Evolutionary conservation across 108 stramenopile species (phyloP).

Genomic region (Skeletonema potamos): DNA sequence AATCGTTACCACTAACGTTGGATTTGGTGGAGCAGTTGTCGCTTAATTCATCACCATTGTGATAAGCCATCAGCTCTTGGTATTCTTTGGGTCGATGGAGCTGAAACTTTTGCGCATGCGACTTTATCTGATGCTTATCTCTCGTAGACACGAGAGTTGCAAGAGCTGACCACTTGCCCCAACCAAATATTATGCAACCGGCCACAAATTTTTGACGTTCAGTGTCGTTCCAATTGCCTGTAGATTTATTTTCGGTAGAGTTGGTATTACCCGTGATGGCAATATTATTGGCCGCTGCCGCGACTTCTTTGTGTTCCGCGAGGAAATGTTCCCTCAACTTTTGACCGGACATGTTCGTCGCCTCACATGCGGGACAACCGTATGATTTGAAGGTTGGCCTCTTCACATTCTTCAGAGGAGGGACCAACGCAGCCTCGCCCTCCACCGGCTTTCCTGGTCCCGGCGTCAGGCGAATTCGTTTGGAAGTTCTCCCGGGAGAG

Average conservation of each 20-base stretch:
- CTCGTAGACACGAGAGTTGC: conserved; percentile 8
- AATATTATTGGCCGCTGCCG: neutral
- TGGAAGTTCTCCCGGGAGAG: neutral
- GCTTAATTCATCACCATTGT: neutral
- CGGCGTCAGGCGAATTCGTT: neutral
- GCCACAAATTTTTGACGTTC: conserved; percentile 1
- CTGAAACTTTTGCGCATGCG: conserved; percentile 40
- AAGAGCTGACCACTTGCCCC: conserved; percentile 28
- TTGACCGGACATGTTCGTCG: neutral
- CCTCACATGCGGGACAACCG: neutral
- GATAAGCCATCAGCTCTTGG: neutral
- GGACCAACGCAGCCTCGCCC: neutral
- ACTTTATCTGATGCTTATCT: conserved; percentile 21
- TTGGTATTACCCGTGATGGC: neutral
- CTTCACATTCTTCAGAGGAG: neutral
- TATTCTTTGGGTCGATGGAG: neutral
- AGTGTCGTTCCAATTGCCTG: neutral
- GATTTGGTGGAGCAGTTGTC: neutral
- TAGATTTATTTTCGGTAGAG: neutral
- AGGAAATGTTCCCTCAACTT: neutral
- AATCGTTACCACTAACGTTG: neutral
- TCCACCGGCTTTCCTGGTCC: neutral
- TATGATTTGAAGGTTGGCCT: neutral
- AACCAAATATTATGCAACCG: conserved; percentile 25
- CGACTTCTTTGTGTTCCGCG: neutral